These are phyloP conservation scores for Penstemon newberryi DNA, from an alignment of 257 asterid species.

Conservation along the genomic window DNA sequence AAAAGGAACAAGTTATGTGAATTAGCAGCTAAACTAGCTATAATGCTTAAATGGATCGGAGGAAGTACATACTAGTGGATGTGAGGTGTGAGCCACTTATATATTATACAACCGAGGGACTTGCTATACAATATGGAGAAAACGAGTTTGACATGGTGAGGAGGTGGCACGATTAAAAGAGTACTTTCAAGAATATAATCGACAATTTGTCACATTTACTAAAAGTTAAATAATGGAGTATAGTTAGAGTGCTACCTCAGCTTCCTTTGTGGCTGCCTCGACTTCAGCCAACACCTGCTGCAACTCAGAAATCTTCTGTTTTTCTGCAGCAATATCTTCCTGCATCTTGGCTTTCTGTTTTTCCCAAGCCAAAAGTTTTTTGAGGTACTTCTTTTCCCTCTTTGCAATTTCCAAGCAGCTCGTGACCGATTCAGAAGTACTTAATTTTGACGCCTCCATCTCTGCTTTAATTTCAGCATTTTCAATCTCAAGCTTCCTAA, in stretches of 20 bases:
- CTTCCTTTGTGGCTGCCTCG: conserved; percentile 51
- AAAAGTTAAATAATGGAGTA: not conserved
- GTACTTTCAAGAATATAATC: not conserved
- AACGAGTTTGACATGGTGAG: too few species aligned
- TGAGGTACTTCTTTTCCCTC: conserved; percentile 80
- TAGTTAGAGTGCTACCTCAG: conserved; percentile 52
- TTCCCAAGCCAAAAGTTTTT: conserved; percentile 85
- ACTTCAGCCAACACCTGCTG: conserved; percentile 60
- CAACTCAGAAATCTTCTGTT: conserved; percentile 55
- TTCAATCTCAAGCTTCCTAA: conserved; percentile 73
- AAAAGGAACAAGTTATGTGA: conserved; percentile 33
- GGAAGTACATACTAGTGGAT: too few species aligned
- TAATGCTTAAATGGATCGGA: conserved; percentile 36
- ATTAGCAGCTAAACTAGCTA: conserved; percentile 30
- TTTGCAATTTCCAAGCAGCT: conserved; percentile 75
- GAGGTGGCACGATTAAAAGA: too few species aligned
- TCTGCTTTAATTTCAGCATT: conserved; percentile 93
- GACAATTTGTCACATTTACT: not conserved
- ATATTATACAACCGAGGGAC: too few species aligned
- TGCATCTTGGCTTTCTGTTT: conserved; percentile 86
- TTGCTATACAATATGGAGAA: too few species aligned
- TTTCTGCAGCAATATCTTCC: conserved; percentile 73
- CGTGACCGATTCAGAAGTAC: conserved; percentile 85
- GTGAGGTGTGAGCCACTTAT: too few species aligned
- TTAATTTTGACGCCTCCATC: conserved; percentile 86